Percentiles rank a stretch among this genome's conserved stretches.
Evolutionary conservation across 2,329 filamentous ascomycete genomes (phyloP).

Genomic region (Pseudogymnoascus sp.): DNA sequence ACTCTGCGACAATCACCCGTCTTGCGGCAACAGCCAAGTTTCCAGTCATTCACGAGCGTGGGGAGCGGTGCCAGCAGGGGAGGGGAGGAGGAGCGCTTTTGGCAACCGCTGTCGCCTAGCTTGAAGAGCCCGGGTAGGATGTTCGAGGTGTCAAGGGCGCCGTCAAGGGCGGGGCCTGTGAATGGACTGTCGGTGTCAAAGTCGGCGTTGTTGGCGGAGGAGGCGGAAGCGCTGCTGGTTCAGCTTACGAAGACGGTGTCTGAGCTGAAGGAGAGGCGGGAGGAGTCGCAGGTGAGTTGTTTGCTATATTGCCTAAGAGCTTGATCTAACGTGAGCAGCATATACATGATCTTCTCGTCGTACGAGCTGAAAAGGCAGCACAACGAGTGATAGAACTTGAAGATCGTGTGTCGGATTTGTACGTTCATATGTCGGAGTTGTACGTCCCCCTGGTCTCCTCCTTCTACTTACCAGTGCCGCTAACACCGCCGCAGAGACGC

Average conservation of each 20-base stretch:
- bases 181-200: neutral
- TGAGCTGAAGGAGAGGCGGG: conserved; percentile 46
- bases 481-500: conserved; percentile 37
- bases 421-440: conserved; percentile 47
- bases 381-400: conserved; percentile 54
- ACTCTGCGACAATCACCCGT: conserved; percentile 17
- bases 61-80: conserved; percentile 17
- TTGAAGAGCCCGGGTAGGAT: neutral
- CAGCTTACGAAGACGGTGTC: conserved; percentile 43
- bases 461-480: neutral
- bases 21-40: conserved; percentile 15
- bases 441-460: conserved; percentile 27
- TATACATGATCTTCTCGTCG: conserved; percentile 53
- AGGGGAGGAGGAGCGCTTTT: conserved; percentile 18
- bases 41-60: conserved; percentile 9
- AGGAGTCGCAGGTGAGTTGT: conserved; percentile 47
- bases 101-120: conserved; percentile 21
- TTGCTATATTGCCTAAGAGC: neutral
- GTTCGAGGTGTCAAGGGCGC: neutral
- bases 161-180: neutral
- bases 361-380: conserved; percentile 48
- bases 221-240: conserved; percentile 40
- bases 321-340: conserved; percentile 35
- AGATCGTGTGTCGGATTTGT: conserved; percentile 50
- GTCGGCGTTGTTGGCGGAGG: conserved; percentile 30